These are phyloP conservation scores for Coemansia asiatica DNA, from an alignment of 192 early-diverging fungal genomes.

Conservation along the genomic window DNA sequence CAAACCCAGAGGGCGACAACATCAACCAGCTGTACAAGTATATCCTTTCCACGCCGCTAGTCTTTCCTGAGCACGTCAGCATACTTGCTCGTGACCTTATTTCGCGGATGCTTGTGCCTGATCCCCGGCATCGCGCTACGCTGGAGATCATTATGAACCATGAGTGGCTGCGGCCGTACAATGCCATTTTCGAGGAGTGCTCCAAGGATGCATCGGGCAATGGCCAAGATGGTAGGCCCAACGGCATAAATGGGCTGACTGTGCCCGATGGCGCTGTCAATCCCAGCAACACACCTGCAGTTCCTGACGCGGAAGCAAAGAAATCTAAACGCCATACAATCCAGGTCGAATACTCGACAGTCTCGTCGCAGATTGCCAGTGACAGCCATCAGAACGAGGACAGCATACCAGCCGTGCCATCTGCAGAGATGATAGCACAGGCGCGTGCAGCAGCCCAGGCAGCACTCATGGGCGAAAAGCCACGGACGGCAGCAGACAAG, in stretches of 20 bases:
- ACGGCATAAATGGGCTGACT: conserved; percentile 18
- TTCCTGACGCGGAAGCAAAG: conserved; percentile 37
- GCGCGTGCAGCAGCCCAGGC: conserved; percentile 51
- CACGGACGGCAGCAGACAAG: not conserved
- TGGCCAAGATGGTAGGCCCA: not conserved
- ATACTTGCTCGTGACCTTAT: conserved; percentile 76
- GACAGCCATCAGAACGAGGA: conserved; percentile 17
- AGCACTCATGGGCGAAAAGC: conserved; percentile 37
- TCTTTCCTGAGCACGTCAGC: conserved; percentile 86
- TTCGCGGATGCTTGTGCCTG: conserved; percentile 86
- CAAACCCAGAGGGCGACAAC: conserved; percentile 88
- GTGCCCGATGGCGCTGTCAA: conserved; percentile 16
- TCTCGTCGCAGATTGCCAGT: conserved; percentile 10
- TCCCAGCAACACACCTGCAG: conserved; percentile 38
- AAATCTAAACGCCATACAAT: conserved; percentile 62
- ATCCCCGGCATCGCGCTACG: conserved; percentile 73
- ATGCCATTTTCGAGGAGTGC: conserved; percentile 51
- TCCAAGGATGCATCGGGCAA: conserved; percentile 32
- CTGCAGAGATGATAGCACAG: conserved; percentile 40
- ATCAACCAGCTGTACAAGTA: conserved; percentile 82
- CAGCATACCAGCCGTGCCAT: conserved; percentile 19
- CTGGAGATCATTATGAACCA: conserved; percentile 79
- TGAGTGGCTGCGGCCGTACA: conserved; percentile 61
- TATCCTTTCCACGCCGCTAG: conserved; percentile 75
- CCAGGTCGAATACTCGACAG: conserved; percentile 57